Conservation (phyloP, 73 alveolate species). For the Paramecium biaurelia region DNA sequence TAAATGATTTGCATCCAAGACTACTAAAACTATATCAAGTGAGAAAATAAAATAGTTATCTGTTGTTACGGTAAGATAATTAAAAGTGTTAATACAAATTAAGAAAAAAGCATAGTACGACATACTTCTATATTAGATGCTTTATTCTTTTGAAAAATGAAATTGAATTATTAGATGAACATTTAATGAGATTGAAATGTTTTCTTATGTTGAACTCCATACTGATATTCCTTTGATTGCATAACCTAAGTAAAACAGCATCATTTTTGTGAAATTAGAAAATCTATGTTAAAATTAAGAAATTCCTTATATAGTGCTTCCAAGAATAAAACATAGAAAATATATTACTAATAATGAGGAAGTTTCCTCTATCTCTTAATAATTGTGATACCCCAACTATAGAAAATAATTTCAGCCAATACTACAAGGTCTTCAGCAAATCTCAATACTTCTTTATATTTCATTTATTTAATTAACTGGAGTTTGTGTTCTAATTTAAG, state of each 20-base stretch:
- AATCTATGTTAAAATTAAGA: neutral
- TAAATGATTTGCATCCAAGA: neutral
- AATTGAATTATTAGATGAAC: neutral
- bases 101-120: neutral
- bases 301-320: neutral
- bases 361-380: neutral
- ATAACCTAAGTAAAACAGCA: neutral
- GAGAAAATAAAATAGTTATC: neutral
- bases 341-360: neutral
- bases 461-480: neutral
- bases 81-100: neutral
- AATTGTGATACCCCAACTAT: neutral
- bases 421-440: neutral
- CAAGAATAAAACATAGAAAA: neutral
- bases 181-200: neutral
- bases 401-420: neutral
- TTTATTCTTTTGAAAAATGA: neutral
- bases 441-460: neutral
- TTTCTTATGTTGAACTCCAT: neutral
- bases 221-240: neutral
- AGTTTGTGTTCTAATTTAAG: neutral
- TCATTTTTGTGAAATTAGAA: neutral
- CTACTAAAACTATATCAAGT: neutral
- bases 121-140: neutral
- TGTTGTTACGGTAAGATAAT: neutral